These are phyloP conservation scores for Podospora sp. DNA, from an alignment of 495 filamentous ascomycete genomes.

Conservation along the genomic window DNA sequence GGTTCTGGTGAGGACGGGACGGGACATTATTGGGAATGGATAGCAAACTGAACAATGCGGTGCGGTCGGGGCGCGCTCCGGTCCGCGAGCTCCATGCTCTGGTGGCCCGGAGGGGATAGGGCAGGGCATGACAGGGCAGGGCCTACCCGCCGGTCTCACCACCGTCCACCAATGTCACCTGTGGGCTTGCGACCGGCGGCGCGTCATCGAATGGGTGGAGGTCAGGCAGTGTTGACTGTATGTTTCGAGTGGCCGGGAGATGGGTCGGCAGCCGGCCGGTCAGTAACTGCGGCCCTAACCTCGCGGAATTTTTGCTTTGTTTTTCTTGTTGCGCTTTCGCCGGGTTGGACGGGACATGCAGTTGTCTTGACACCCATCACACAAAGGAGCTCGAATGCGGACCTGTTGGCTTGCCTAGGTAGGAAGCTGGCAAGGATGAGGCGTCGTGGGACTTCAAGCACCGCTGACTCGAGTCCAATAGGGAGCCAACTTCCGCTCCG, in stretches of 20 bases:
- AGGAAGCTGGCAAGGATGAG: constrained; percentile 16
- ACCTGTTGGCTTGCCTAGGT: not conserved
- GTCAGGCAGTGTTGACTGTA: not conserved
- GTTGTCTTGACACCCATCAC: not conserved
- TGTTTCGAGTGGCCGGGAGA: not conserved
- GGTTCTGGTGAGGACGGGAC: not conserved
- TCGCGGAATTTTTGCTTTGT: not conserved
- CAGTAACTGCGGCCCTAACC: not conserved
- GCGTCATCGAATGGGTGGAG: not conserved
- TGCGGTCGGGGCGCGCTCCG: constrained; percentile 1
- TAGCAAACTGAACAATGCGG: not conserved
- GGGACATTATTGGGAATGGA: not conserved
- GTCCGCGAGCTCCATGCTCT: not conserved
- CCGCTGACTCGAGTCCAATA: not conserved
- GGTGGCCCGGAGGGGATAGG: too few species aligned
- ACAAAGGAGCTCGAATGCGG: not conserved
- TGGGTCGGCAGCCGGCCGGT: not conserved
- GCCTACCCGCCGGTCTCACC: constrained; percentile 6
- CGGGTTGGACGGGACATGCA: not conserved
- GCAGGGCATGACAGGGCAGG: not conserved
- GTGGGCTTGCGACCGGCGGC: not conserved
- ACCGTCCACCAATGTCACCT: not conserved
- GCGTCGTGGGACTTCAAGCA: not conserved
- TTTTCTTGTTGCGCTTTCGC: not conserved
- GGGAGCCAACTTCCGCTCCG: constrained; percentile 14